Percentiles rank a stretch among this genome's conserved stretches.
Evolutionary conservation across 2,329 filamentous ascomycete species (phyloP).

Genomic region (Diatrype stigma): DNA sequence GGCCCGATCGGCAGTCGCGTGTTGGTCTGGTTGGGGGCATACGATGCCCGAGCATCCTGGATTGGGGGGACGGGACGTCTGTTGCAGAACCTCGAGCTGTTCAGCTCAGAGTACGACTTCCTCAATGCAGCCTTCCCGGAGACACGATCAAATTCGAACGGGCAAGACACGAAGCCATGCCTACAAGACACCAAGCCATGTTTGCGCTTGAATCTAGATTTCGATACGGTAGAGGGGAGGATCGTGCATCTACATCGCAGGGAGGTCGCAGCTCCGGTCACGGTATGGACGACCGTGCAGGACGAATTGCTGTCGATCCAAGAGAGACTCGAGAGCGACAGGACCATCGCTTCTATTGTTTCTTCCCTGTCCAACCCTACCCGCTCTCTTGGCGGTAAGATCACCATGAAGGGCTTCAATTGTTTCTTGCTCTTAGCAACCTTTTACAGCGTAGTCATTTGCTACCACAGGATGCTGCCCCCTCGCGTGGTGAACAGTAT

Average conservation of each 20-base stretch:
- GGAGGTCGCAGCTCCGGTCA: neutral
- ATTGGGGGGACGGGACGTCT: constrained; percentile 14
- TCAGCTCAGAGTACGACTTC: constrained; percentile 14
- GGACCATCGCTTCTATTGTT: constrained; percentile 10
- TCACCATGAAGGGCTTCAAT: constrained; percentile 15
- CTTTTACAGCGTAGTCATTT: constrained; percentile 14
- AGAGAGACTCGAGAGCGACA: constrained; percentile 8
- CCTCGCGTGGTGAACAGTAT: neutral
- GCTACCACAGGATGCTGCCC: constrained; percentile 15
- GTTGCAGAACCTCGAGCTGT: constrained; percentile 12
- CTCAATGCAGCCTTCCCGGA: constrained; percentile 13
- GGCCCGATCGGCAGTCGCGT: constrained; percentile 12
- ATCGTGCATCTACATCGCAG: constrained; percentile 13
- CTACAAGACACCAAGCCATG: constrained; percentile 4
- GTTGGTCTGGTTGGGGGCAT: constrained; percentile 15
- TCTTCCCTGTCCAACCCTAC: constrained; percentile 6
- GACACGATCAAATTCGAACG: constrained; percentile 5
- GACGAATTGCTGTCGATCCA: constrained; percentile 9
- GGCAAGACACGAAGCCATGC: neutral
- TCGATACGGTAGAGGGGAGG: constrained; percentile 13
- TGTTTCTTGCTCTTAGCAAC: constrained; percentile 13
- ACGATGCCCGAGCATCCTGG: constrained; percentile 13
- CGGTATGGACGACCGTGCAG: constrained; percentile 10
- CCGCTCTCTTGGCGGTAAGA: constrained; percentile 7
- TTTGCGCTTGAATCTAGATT: constrained; percentile 12